Evolutionary conservation across 352 stramenopile genomes (phyloP), one percentile per base, ranked within the genome.

Genomic region (Phytophthora melonis): DNA sequence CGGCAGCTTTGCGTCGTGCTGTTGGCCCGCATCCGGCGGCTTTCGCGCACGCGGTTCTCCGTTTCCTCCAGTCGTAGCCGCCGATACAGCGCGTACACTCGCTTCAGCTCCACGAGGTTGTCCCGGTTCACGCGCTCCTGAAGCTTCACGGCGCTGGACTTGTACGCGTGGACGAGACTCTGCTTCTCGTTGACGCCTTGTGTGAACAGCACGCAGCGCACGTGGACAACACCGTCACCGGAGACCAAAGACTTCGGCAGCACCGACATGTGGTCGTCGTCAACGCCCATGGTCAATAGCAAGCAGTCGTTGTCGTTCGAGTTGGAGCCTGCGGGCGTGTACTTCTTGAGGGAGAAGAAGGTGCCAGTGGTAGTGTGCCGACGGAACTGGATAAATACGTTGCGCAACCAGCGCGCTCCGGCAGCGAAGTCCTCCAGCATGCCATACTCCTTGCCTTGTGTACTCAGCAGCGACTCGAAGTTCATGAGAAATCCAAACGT

Each of bases 381-480:
- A 49, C 87, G 85, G 54, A 94, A 94, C 74, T 92, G 85, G 27
- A 94, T 79, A 72, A 89, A 92, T 54, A 95, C 89, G 55, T 86
- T 90, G 41, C 77, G 79, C 16, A 98, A 77, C 91, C 89, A 96
- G 63, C 93, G 84, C 25, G 83, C 88, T 9, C 88, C 91, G 10
- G 87, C 91, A 9, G 86, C 88, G 72, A 98, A 93, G 70, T 98
- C 93, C 71, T 97, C 85, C 1, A 99, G 88, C 97, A 99, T 99
- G 13, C 92, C 93, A 13, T 98, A 85, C 72, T 99, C 97, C 70
- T 98, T 98, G 36, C 96, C 96, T 54, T 98, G 93, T 43, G 97
- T 97, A 79, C 87, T 95, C 72, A 96, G 58, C 34, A 96, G 75
- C 59, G 89, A 96, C 76, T 96, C 89, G 58, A 95, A 96, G 69